Evolutionary conservation across 1,139 yeast genomes (phyloP), one percentile per base, ranked within the genome.

Genomic region (Suhomyces wounanorum): DNA sequence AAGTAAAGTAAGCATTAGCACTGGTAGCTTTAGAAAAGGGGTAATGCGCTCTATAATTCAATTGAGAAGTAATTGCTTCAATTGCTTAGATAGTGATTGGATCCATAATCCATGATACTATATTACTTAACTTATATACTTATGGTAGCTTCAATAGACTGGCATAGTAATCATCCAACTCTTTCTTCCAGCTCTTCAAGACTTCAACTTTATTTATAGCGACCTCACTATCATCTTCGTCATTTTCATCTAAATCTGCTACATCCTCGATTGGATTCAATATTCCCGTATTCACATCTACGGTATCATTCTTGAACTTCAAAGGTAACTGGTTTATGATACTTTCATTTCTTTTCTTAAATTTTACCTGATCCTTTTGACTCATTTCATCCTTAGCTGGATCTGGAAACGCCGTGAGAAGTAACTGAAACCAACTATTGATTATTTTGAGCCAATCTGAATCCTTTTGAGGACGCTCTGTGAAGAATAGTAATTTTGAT

Each of bases 351-450:
- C 70, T 61, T 48, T 72, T 77, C 52, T 72, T 75, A 2, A 68
- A 63, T 28, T 63, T 62, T 11, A 75, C 66, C 53, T 73, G 76
- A 45, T 75, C 79, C 51, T 71, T 74, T 45, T 77, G 78, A 47
- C 77, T 70, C 40, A 74, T 55, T 36, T 65, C 68, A 16, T 56
- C 53, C 44, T 62, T 64, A 21, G 61, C 64, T 18, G 61, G 62
- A 1, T 59, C 55, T 0, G 80, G 80, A 14, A 72, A 56, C 1
- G 74, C 62, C 10, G 70, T 66, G n/a, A 51, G 49, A 37, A 76
- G 57, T 42, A 59, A 61, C 23, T 52, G 42, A 18, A 64, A 59
- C 78, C 78, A 75, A 10, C 53, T 52, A 37, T 64, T 68, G 36
- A 66, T 66, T 16, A 53, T 44, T 16, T 45, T 52, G 42, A 61